Base-by-base conservation (phyloP, 139 green algal species). In the Tetradesmus obliquus region DNA sequence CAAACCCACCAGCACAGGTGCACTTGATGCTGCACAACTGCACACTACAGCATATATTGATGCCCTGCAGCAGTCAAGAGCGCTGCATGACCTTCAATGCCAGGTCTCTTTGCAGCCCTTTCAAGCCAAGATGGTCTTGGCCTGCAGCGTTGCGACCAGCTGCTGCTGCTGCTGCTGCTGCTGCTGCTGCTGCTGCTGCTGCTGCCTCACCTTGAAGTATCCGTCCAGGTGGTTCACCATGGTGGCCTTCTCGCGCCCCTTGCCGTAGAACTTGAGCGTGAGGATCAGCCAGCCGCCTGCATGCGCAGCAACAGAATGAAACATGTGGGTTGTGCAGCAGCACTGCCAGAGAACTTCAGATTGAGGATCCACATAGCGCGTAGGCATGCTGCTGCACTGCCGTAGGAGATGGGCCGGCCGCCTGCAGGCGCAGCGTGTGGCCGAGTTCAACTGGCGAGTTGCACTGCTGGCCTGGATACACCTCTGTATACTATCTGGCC, bases 221-320 rank as follows among this genome's bases (percentile, higher is more conserved):
- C 76, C 45, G 22, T 54, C 83, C 55, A 74, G 20, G n/a, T 72
- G 57, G 20, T 71, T 13, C 57, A 60, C 54, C 24, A 85, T 76
- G 20, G 3, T 74, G 87, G 13, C 17, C 86, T 89, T 89, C 53
- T 91, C 22, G 8, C 66, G 62, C 0, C 86, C 87, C 51, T 66
- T 60, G 60, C 86, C 87, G 55, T 89, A 91, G 57, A 90, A 94
- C 89, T 95, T 95, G 88, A 95, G 91, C 13, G 93, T 95, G 22
- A 95, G 22, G 7, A 95, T 89, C 80, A 95, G 74, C n/a, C 58
- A 58, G 10, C 81, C 93, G 13, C 87, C 86, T 90, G 86, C 86
- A 90, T n/a, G 8, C 10, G 24, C 76, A 82, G 22, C 55, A 54
- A 45, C 55, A 87, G 54, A 7, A 72, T 22, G 62, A 3, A 15